These are phyloP conservation scores for Euphorbia celastroides DNA, from an alignment of 441 rosid species.

Conservation along the genomic window DNA sequence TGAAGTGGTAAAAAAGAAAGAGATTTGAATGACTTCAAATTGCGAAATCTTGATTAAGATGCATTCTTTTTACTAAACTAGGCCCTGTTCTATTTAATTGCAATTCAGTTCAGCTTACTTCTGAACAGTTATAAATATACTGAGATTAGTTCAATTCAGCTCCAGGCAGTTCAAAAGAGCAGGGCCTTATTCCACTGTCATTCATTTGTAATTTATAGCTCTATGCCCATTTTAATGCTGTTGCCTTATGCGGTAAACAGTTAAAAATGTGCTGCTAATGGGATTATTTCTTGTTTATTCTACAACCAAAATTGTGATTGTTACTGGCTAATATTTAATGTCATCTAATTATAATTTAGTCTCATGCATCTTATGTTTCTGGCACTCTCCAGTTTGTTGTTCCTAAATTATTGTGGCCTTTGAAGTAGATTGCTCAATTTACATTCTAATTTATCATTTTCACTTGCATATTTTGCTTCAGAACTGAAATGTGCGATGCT, in stretches of 20 bases:
- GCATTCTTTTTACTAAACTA: background rate
- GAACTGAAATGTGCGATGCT: constrained; percentile 2
- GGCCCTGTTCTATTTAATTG: no score
- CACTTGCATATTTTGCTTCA: background rate
- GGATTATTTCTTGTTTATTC: background rate
- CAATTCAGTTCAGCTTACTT: no score
- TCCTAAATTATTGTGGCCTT: no score
- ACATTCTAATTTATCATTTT: no score
- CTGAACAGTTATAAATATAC: no score
- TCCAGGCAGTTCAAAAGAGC: no score
- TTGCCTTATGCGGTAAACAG: no score
- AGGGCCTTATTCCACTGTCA: no score
- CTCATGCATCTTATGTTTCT: background rate
- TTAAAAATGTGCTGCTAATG: background rate
- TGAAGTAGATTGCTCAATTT: background rate
- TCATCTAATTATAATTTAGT: background rate
- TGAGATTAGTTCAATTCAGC: no score
- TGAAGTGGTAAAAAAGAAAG: background rate
- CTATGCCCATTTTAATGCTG: background rate
- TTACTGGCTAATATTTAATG: background rate
- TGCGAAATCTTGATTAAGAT: background rate
- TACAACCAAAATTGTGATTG: background rate
- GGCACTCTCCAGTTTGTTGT: no score
- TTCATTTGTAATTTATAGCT: no score
- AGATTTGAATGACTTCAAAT: no score